Percentiles rank a stretch among this genome's conserved stretches.
Conservation (phyloP, 257 asterid species). For the Solanum gracilifrons region DNA sequence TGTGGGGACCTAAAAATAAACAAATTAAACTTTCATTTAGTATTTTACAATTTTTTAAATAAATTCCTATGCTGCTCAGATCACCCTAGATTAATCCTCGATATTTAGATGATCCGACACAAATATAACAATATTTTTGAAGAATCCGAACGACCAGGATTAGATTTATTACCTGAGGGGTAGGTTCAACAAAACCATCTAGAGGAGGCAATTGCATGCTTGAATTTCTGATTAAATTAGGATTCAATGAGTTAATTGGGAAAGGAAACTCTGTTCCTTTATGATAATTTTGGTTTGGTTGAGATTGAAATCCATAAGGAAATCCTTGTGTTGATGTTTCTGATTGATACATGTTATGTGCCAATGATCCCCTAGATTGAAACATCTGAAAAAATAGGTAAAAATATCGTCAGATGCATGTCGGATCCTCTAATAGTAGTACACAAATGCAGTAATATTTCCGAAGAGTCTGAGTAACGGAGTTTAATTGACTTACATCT, state of each 20-base stretch:
- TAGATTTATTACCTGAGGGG: constrained; percentile 43
- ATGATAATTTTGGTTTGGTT: constrained; percentile 16
- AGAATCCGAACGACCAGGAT: fast-evolving
- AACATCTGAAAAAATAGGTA: constrained; percentile 23
- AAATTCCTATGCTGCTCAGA: neutral
- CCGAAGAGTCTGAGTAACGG: neutral
- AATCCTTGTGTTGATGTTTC: constrained; percentile 19
- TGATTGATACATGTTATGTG: constrained; percentile 27
- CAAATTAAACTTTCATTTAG: neutral
- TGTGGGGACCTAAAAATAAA: constrained; percentile 31
- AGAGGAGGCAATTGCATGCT: constrained; percentile 33
- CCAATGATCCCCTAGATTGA: constrained; percentile 39
- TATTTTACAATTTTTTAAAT: neutral
- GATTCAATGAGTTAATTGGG: constrained; percentile 24
- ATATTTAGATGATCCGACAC: neutral
- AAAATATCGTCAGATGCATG: neutral
- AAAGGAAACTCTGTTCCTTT: constrained; percentile 25
- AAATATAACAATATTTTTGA: fast-evolving
- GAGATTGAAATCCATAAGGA: constrained; percentile 39
- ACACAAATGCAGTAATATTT: neutral
- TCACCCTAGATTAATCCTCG: neutral
- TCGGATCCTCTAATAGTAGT: neutral
- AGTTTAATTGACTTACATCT: constrained; percentile 39
- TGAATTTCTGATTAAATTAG: constrained; percentile 23
- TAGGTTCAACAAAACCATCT: constrained; percentile 28